Evolutionary conservation across 169 alveolate species (phyloP).

Genomic region (Eimeria praecox): DNA sequence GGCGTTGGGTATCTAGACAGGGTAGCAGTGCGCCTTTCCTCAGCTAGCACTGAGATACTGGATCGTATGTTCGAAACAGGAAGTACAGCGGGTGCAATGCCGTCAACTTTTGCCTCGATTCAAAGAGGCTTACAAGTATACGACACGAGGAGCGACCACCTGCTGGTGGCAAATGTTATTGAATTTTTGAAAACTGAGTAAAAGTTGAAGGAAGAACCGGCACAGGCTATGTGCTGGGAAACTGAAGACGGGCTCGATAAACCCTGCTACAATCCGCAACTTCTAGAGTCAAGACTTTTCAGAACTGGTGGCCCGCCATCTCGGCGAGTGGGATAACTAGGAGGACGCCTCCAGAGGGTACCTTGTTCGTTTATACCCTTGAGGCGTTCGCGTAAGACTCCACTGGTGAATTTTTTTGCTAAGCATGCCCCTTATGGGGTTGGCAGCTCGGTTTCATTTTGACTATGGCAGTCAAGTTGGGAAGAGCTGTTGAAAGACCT

Average conservation of each 20-base stretch:
- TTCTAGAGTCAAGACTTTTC: not conserved
- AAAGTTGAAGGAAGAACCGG: not conserved
- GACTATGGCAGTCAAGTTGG: not conserved
- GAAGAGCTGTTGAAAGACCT: not conserved
- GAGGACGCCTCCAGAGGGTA: not conserved
- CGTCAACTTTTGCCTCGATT: constrained; percentile 10
- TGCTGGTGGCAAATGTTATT: constrained; percentile 6
- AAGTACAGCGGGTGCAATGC: not conserved
- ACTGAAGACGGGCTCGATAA: not conserved
- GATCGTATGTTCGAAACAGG: not conserved
- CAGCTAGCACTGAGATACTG: not conserved
- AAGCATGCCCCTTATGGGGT: not conserved
- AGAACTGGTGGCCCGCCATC: not conserved
- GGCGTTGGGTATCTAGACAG: constrained; percentile 59
- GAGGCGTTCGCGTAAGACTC: not conserved
- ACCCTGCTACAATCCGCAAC: not conserved
- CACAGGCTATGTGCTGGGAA: not conserved
- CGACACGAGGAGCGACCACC: constrained; percentile 41
- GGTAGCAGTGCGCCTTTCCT: not conserved
- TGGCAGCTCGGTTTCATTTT: not conserved
- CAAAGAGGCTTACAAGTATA: constrained; percentile 5
- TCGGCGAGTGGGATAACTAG: not conserved
- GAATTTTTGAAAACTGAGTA: constrained; percentile 15
- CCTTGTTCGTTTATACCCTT: not conserved
- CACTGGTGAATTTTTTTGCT: not conserved